Evolutionary conservation across 2,329 filamentous ascomycete species (phyloP).

Genomic region (Clarireedia homoeocarpa): DNA sequence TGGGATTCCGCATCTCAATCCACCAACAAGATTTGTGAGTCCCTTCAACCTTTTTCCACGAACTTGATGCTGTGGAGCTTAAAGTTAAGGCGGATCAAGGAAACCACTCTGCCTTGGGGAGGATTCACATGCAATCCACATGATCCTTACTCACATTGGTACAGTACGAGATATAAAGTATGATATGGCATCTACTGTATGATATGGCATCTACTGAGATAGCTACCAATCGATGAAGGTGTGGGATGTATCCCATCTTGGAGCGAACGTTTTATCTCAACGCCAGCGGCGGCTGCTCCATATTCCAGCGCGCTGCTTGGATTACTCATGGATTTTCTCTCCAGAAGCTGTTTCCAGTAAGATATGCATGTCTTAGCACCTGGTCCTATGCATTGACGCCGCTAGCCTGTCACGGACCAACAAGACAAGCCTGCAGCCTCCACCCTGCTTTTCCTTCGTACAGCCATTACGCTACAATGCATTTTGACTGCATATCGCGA

Average conservation of each 20-base stretch:
- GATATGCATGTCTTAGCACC: neutral
- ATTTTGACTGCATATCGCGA: constrained; percentile 4
- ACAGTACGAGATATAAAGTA: too few species aligned
- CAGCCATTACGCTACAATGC: neutral
- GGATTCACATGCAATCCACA: too few species aligned
- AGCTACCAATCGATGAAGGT: neutral
- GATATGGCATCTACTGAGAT: too few species aligned
- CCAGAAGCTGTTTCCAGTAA: neutral
- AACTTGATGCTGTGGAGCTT: neutral
- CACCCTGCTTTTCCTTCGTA: constrained; percentile 1
- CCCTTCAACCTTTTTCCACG: neutral
- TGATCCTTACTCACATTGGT: too few species aligned
- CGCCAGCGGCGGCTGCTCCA: neutral
- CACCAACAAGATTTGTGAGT: neutral
- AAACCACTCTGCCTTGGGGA: too few species aligned
- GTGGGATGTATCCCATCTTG: neutral
- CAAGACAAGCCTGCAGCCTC: neutral
- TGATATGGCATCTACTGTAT: too few species aligned
- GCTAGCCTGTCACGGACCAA: constrained; percentile 6
- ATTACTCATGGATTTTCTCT: neutral
- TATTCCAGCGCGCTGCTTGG: neutral
- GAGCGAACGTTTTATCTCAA: neutral
- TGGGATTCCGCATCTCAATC: neutral
- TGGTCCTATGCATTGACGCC: constrained; percentile 3
- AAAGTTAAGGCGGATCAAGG: neutral